Evolutionary conservation across 306 rosid species (phyloP).

Genomic region (Rosa persica): DNA sequence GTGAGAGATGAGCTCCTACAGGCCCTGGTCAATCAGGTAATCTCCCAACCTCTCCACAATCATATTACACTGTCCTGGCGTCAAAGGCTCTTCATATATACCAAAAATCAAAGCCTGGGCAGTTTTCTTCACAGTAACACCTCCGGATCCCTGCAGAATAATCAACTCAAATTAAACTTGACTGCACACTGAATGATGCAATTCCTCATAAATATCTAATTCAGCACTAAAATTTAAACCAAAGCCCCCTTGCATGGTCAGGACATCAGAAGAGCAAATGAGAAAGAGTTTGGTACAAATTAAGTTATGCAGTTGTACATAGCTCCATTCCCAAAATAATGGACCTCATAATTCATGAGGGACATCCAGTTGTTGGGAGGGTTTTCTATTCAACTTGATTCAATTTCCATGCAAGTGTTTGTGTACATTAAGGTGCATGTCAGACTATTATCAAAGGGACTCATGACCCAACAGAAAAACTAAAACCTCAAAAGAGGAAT

Average conservation of each 20-base stretch:
- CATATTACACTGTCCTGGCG: slow-evolving; percentile 53
- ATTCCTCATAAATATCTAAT: background rate
- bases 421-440: background rate
- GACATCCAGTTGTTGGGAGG: slow-evolving; percentile 15
- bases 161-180: background rate
- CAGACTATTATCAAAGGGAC: background rate
- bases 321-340: background rate
- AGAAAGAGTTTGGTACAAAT: background rate
- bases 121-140: slow-evolving; percentile 57
- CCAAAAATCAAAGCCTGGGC: slow-evolving; percentile 43
- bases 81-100: slow-evolving; percentile 46
- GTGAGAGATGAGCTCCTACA: slow-evolving; percentile 30
- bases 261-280: background rate
- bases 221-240: background rate
- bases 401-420: slow-evolving; percentile 20
- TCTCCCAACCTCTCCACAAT: slow-evolving; percentile 63
- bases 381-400: background rate
- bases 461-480: background rate
- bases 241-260: background rate
- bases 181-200: background rate
- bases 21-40: slow-evolving; percentile 44
- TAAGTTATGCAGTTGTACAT: background rate
- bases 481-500: background rate
- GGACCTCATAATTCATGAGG: slow-evolving; percentile 14
- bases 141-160: slow-evolving; percentile 46